Evolutionary conservation across 1,284 basidiomycete species (phyloP).

Genomic region (Blastosporella zonata): DNA sequence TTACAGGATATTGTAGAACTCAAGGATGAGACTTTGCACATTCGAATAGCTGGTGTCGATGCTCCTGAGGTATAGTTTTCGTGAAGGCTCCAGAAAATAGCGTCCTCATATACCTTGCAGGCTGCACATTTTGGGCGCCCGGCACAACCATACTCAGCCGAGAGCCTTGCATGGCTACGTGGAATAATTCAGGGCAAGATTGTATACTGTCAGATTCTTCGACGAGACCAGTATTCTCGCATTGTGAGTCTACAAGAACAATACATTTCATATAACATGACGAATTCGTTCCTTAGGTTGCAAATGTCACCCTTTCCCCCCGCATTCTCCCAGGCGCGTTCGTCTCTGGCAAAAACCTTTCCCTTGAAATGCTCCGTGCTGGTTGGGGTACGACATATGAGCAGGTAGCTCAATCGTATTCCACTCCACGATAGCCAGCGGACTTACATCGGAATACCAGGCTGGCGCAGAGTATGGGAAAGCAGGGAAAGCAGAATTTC

Average conservation of each 20-base stretch:
- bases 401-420: slow-evolving; percentile 31
- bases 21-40: slow-evolving; percentile 75
- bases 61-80: slow-evolving; percentile 74
- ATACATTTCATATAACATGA: neutral
- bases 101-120: slow-evolving; percentile 33
- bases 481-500: slow-evolving; percentile 47
- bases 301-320: slow-evolving; percentile 50
- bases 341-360: slow-evolving; percentile 52
- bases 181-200: slow-evolving; percentile 51
- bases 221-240: slow-evolving; percentile 80
- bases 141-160: slow-evolving; percentile 67
- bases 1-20: slow-evolving; percentile 45
- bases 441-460: slow-evolving; percentile 23
- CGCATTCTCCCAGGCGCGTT: slow-evolving; percentile 47
- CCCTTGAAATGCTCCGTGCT: slow-evolving; percentile 74
- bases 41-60: slow-evolving; percentile 85
- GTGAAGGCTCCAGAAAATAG: neutral
- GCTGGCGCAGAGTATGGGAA: slow-evolving; percentile 76
- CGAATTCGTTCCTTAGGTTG: slow-evolving; percentile 52
- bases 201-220: slow-evolving; percentile 67
- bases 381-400: slow-evolving; percentile 78
- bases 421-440: neutral
- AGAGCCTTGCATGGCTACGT: slow-evolving; percentile 73
- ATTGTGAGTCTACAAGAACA: slow-evolving; percentile 58
- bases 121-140: slow-evolving; percentile 77